These are phyloP conservation scores for Mallotus japonicus DNA, from an alignment of 441 rosid genomes.

Conservation along the genomic window DNA sequence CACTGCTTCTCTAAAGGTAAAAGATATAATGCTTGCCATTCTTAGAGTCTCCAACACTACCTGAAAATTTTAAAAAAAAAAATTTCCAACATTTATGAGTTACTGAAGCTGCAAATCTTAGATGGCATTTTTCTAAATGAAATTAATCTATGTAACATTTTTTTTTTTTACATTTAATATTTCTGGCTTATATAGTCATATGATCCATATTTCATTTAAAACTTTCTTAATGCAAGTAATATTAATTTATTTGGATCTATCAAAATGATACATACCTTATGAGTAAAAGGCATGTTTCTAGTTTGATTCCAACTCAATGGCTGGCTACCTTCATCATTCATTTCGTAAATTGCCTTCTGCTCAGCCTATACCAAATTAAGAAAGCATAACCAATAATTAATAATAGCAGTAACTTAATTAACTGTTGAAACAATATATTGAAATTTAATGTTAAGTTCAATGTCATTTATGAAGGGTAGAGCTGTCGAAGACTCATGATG, in stretches of 20 bases:
- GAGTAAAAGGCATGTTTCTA: constrained; percentile 52
- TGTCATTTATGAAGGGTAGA: background rate
- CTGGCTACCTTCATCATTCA: constrained; percentile 33
- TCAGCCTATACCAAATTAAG: constrained; percentile 41
- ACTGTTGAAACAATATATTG: too few relatives aligned
- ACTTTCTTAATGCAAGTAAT: background rate
- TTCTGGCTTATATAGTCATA: too few relatives aligned
- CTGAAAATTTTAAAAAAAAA: constrained; percentile 25
- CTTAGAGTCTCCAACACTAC: constrained; percentile 64
- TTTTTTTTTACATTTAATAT: too few relatives aligned
- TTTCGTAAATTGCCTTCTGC: constrained; percentile 40
- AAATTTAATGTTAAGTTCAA: background rate
- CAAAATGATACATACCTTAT: constrained; percentile 32
- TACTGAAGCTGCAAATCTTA: background rate
- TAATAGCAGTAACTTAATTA: background rate
- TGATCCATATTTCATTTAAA: too few relatives aligned
- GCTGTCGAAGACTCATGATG: background rate
- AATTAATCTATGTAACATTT: too few relatives aligned
- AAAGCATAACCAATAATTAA: constrained; percentile 12
- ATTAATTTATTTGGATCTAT: background rate
- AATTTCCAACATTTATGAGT: background rate
- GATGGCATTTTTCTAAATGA: background rate
- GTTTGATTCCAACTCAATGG: constrained; percentile 57
- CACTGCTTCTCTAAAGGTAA: constrained; percentile 73
- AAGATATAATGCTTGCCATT: constrained; percentile 73